These are phyloP conservation scores for Cicer cuneatum DNA, from an alignment of 306 rosid species.

Conservation along the genomic window DNA sequence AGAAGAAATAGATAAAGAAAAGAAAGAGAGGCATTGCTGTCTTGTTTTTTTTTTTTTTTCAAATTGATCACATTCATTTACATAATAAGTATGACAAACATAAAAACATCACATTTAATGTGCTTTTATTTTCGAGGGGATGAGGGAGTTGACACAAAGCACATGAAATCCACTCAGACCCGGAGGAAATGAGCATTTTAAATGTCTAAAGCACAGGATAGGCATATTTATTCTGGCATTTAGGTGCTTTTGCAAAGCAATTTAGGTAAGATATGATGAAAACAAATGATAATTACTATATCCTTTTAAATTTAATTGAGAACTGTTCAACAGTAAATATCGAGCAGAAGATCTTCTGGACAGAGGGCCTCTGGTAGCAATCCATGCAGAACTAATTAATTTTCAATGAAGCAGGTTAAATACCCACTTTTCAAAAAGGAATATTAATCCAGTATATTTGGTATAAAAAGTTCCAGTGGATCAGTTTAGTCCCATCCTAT, in stretches of 20 bases:
- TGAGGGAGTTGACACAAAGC: constrained; percentile 7
- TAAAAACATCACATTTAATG: constrained; percentile 9
- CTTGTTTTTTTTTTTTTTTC: constrained; percentile 7
- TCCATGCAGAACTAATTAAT: constrained; percentile 16
- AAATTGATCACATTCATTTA: constrained; percentile 36
- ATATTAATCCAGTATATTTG: background rate
- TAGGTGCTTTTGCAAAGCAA: constrained; percentile 12
- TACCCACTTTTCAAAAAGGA: constrained; percentile 10
- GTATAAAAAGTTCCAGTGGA: background rate
- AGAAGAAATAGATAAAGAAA: constrained; percentile 40
- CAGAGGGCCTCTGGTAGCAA: background rate
- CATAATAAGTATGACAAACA: constrained; percentile 26
- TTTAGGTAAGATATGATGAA: constrained; percentile 22
- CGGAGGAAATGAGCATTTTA: constrained; percentile 26
- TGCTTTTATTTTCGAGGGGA: background rate
- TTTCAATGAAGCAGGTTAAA: constrained; percentile 17
- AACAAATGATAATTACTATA: constrained; percentile 30
- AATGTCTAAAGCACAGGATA: background rate
- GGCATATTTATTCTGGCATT: constrained; percentile 26
- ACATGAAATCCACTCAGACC: background rate
- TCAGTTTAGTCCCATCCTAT: background rate
- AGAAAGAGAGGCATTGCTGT: constrained; percentile 28
- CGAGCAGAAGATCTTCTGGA: constrained; percentile 24
- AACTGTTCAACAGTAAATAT: constrained; percentile 19
- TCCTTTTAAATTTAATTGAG: constrained; percentile 32